These are phyloP conservation scores for Lycium barbarum DNA, from an alignment of 257 asterid species.

Conservation along the genomic window DNA sequence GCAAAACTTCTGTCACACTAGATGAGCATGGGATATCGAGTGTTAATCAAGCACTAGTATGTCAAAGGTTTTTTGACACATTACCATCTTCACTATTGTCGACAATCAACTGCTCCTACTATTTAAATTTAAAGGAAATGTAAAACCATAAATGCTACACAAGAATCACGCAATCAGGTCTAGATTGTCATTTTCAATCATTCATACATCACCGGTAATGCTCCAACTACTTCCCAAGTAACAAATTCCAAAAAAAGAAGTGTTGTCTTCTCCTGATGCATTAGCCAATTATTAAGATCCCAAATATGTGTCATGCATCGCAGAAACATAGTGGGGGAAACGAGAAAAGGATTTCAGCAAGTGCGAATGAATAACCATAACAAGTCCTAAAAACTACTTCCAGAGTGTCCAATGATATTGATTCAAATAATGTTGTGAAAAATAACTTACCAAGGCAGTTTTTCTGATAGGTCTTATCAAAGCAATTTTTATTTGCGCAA, in stretches of 20 bases:
- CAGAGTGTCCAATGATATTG: not conserved
- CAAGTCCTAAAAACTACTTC: slow-evolving; percentile 10
- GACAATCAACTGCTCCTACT: not conserved
- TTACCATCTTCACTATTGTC: not conserved
- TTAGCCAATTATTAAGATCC: not conserved
- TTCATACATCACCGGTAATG: not conserved
- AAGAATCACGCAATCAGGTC: not conserved
- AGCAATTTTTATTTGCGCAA: not conserved
- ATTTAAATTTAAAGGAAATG: not conserved
- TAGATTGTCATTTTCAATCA: not conserved
- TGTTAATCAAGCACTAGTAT: not conserved
- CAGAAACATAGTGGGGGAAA: not conserved
- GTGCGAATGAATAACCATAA: not conserved
- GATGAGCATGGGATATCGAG: not conserved
- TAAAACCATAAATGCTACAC: not conserved
- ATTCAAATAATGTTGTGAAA: not conserved
- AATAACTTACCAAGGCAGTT: not conserved
- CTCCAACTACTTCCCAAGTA: not conserved
- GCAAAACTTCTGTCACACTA: not conserved
- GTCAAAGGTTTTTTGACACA: not conserved
- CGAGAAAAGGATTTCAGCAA: not conserved
- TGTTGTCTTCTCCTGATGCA: not conserved
- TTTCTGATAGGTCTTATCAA: not conserved
- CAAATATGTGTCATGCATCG: not conserved
- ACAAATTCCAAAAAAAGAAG: not conserved